Conservation (phyloP, 345 rosid genomes). For the Theobroma cacao region DNA sequence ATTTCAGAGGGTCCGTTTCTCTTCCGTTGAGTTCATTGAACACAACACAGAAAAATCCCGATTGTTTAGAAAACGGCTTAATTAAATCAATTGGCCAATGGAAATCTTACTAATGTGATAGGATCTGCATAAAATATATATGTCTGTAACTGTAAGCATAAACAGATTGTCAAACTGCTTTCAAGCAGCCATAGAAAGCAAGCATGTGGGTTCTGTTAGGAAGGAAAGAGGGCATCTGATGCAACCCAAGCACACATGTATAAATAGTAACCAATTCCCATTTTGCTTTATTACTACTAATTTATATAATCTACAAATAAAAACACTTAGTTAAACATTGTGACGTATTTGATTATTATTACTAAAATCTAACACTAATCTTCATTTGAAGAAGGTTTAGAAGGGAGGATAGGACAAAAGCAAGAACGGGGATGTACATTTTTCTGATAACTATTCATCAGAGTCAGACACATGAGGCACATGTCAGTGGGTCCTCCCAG, state of each 20-base stretch:
- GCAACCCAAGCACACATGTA: neutral
- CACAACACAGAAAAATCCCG: neutral
- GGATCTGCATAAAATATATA: neutral
- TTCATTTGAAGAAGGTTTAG: conserved; percentile 1
- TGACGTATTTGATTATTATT: too few species aligned
- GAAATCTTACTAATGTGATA: conserved; percentile 14
- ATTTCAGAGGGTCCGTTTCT: neutral
- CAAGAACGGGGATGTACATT: neutral
- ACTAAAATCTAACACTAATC: neutral
- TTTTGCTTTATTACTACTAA: neutral
- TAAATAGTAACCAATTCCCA: neutral
- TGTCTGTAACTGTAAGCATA: neutral
- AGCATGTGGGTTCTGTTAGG: conserved; percentile 15
- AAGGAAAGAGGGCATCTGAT: neutral
- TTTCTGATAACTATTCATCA: neutral
- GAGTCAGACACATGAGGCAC: conserved; percentile 6
- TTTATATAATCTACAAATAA: neutral
- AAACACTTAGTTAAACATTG: neutral
- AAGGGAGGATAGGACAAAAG: neutral
- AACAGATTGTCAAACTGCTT: neutral
- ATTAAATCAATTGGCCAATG: conserved; percentile 7
- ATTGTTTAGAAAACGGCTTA: neutral
- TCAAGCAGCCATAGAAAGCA: neutral
- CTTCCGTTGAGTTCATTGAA: conserved; percentile 6
- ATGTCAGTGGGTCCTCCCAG: neutral